Percentiles rank a stretch among this genome's conserved stretches.
Conservation (phyloP, 108 stramenopile genomes). For the Pelagomonas calceolata region DNA sequence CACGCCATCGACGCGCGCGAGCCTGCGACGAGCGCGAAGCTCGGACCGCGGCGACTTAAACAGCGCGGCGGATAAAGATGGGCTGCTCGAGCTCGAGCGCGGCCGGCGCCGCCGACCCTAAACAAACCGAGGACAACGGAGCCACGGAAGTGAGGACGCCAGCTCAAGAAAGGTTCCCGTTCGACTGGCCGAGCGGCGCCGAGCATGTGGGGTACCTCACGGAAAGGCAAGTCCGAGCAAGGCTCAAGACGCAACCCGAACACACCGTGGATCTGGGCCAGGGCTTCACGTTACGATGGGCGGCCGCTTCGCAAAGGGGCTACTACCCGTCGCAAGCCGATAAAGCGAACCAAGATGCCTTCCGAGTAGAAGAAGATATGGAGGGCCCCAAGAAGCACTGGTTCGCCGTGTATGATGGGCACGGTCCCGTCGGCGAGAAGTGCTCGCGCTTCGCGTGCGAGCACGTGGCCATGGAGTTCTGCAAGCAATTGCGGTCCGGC, state of each 20-base stretch:
- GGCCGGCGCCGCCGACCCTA: too few species aligned
- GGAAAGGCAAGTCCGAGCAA: slow-evolving; percentile 2
- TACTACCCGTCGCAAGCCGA: slow-evolving; percentile 66
- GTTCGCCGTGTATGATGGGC: slow-evolving; percentile 79
- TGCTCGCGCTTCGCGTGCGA: slow-evolving; percentile 63
- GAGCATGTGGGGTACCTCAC: slow-evolving; percentile 4
- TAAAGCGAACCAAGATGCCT: slow-evolving; percentile 79
- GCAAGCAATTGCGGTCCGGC: slow-evolving; percentile 18
- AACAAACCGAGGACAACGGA: too few species aligned
- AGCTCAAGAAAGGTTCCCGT: not conserved
- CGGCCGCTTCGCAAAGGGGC: slow-evolving; percentile 65
- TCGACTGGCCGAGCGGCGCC: not conserved
- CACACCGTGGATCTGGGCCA: not conserved
- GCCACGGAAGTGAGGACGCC: too few species aligned
- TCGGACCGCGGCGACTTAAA: too few species aligned
- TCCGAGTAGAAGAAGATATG: not conserved
- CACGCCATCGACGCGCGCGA: too few species aligned
- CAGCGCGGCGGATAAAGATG: too few species aligned
- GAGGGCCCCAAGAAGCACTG: slow-evolving; percentile 39
- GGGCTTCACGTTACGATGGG: slow-evolving; percentile 57
- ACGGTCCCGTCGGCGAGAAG: slow-evolving; percentile 67
- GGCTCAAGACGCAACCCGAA: slow-evolving; percentile 3
- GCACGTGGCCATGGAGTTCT: slow-evolving; percentile 50
- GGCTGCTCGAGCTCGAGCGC: too few species aligned
- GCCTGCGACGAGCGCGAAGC: too few species aligned